These are phyloP conservation scores for Clarireedia homoeocarpa DNA, from an alignment of 2,329 filamentous ascomycete species.

Conservation along the genomic window DNA sequence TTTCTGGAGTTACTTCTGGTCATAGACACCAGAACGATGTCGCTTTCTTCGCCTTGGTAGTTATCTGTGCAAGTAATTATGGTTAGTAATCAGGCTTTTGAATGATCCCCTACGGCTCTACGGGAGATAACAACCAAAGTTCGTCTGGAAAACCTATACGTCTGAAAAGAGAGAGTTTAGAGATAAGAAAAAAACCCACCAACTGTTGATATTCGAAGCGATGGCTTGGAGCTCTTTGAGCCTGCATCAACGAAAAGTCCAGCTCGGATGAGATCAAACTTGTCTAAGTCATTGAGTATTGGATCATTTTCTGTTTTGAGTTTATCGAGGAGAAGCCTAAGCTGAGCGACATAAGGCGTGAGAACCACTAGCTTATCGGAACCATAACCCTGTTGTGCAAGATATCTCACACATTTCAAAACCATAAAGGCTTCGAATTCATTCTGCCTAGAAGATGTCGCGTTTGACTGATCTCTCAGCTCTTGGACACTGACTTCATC, in stretches of 20 bases:
- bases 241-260: slow-evolving; percentile 47
- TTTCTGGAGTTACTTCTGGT: slow-evolving; percentile 56
- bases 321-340: slow-evolving; percentile 46
- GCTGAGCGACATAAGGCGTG: slow-evolving; percentile 65
- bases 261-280: slow-evolving; percentile 51
- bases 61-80: slow-evolving; percentile 46
- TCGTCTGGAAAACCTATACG: too few relatives aligned
- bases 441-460: slow-evolving; percentile 51
- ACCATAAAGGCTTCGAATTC: slow-evolving; percentile 59
- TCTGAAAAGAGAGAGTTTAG: too few relatives aligned
- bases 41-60: slow-evolving; percentile 70
- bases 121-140: too few relatives aligned
- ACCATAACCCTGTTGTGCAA: slow-evolving; percentile 64
- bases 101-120: too few relatives aligned
- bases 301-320: slow-evolving; percentile 53
- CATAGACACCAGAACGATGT: slow-evolving; percentile 62
- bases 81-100: too few relatives aligned
- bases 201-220: slow-evolving; percentile 59
- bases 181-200: slow-evolving; percentile 38
- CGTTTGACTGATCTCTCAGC: slow-evolving; percentile 37
- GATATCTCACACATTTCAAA: slow-evolving; percentile 54
- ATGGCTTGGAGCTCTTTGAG: slow-evolving; percentile 42
- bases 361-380: slow-evolving; percentile 58
- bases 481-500: slow-evolving; percentile 39
- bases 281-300: slow-evolving; percentile 61